Conservation (phyloP, 1,139 yeast genomes). For the Tardiomyces depauwii region DNA sequence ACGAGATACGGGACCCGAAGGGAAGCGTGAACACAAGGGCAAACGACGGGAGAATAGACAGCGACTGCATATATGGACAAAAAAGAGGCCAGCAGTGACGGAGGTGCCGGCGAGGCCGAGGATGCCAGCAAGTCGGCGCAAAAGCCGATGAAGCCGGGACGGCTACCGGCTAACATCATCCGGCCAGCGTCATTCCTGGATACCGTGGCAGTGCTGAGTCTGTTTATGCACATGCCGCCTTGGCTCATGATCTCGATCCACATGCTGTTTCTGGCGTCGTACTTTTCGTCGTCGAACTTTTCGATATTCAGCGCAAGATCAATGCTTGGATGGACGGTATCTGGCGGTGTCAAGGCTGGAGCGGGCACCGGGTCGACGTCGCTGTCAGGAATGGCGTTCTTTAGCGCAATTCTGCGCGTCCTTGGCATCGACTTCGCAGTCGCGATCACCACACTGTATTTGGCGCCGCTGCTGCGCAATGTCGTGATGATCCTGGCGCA, state of each 20-base stretch:
- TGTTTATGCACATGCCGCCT: conserved; percentile 20
- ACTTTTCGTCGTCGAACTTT: not conserved
- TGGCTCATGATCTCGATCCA: conserved; percentile 19
- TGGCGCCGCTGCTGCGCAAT: conserved; percentile 8
- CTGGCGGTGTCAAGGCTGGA: not conserved
- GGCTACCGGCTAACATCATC: conserved; percentile 6
- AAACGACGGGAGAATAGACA: not conserved
- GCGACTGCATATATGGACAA: not conserved
- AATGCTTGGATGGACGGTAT: not conserved
- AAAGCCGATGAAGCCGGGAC: not conserved
- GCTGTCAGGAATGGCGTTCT: not conserved
- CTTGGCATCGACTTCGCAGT: conserved; percentile 9
- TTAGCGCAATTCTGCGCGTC: conserved; percentile 6
- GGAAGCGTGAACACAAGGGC: no score
- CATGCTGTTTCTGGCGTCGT: conserved; percentile 16
- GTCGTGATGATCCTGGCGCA: conserved; percentile 19
- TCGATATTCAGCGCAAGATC: not conserved
- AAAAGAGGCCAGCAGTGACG: not conserved
- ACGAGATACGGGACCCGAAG: no score
- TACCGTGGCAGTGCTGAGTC: conserved; percentile 21
- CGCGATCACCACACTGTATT: conserved; percentile 7
- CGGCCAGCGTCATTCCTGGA: conserved; percentile 22
- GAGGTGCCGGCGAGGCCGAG: not conserved
- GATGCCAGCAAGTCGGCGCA: not conserved
- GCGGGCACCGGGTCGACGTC: conserved; percentile 4